phyloP scores from a whole-genome alignment of 257 asterid species.

The Forsythia viridissima region DNA sequence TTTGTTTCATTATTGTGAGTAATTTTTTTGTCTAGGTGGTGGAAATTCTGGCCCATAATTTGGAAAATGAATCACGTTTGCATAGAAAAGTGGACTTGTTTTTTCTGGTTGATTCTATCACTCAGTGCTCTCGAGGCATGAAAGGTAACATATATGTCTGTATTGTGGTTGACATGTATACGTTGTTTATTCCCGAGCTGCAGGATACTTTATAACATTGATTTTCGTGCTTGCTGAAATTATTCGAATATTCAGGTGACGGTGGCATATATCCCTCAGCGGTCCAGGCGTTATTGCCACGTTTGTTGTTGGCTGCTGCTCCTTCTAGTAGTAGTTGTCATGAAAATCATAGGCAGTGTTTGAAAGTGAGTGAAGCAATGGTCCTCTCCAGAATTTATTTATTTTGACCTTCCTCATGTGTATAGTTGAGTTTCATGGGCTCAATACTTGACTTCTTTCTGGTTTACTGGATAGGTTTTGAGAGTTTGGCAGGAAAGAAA shows the following conservation, averaged over 20 bases:
- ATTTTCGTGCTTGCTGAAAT: constrained; percentile 22
- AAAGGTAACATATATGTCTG: constrained; percentile 53
- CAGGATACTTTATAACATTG: background rate
- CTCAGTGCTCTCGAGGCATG: constrained; percentile 73
- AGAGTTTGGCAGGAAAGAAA: constrained; percentile 91
- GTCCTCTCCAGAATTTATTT: constrained; percentile 8
- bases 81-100: constrained; percentile 79
- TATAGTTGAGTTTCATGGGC: background rate
- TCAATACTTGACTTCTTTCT: constrained; percentile 6
- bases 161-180: constrained; percentile 21
- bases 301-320: constrained; percentile 83
- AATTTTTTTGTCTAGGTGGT: constrained; percentile 56
- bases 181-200: constrained; percentile 16
- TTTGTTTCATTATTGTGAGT: background rate
- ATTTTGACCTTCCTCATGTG: constrained; percentile 3
- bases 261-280: constrained; percentile 79
- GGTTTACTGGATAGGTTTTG: constrained; percentile 63
- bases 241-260: constrained; percentile 58
- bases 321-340: constrained; percentile 75
- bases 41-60: constrained; percentile 59
- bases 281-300: constrained; percentile 72
- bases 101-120: constrained; percentile 83
- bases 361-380: constrained; percentile 60
- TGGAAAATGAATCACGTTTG: constrained; percentile 66
- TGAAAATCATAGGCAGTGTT: constrained; percentile 87